A percentile compares a stretch with the other conserved stretches of the same genome.
These are phyloP conservation scores for Camellia sinensis DNA, from an alignment of 148 eudicot species.

Conservation along the genomic window DNA sequence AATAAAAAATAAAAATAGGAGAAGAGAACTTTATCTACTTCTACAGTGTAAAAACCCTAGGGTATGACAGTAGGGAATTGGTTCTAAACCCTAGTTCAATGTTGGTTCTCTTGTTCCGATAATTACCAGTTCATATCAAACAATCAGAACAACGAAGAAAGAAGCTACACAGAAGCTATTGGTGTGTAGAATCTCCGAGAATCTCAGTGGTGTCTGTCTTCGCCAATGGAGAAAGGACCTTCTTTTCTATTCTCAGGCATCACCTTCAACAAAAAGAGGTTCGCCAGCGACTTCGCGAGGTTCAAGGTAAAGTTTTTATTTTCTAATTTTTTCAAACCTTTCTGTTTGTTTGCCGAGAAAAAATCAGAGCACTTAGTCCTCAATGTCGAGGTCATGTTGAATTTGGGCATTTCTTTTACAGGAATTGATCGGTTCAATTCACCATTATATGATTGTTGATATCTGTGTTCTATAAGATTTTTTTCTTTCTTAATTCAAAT, in stretches of 20 bases:
- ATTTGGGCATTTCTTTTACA: background rate
- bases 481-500: background rate
- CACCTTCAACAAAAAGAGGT: conserved; percentile 61
- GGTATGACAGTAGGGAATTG: too few relatives aligned
- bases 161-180: too few relatives aligned
- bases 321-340: background rate
- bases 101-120: too few relatives aligned
- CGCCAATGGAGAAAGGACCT: conserved; percentile 49
- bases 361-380: background rate
- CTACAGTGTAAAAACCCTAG: too few relatives aligned
- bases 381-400: background rate
- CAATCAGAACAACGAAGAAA: too few relatives aligned
- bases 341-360: background rate
- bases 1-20: too few relatives aligned
- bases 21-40: too few relatives aligned
- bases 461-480: background rate
- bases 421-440: background rate
- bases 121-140: too few relatives aligned
- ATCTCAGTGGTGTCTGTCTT: background rate
- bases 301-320: conserved; percentile 51
- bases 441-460: background rate
- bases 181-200: background rate
- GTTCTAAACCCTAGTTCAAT: too few relatives aligned
- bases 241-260: conserved; percentile 80
- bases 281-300: conserved; percentile 58